Conservation (phyloP, 2,329 filamentous ascomycete species). For the Penicillium sp. region DNA sequence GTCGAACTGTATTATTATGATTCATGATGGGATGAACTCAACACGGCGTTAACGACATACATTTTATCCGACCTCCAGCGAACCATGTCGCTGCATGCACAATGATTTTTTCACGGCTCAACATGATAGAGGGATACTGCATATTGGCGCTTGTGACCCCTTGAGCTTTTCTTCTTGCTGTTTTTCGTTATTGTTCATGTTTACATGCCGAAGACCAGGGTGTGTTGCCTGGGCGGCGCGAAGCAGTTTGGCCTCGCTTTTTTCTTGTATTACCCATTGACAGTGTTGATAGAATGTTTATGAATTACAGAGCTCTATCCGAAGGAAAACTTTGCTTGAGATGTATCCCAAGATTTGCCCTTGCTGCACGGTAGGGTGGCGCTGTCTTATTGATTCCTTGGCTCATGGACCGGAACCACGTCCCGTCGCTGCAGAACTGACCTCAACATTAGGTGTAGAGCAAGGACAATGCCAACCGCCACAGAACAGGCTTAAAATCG, state of each 20-base stretch:
- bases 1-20: slow-evolving; percentile 23
- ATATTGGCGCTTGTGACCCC: slow-evolving; percentile 17
- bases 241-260: neutral
- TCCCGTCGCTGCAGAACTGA: neutral
- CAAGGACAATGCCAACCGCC: neutral
- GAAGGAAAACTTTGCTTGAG: neutral
- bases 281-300: slow-evolving; percentile 2
- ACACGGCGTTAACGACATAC: slow-evolving; percentile 21
- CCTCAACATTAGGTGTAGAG: neutral
- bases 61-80: slow-evolving; percentile 3
- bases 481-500: neutral
- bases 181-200: slow-evolving; percentile 8
- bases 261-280: slow-evolving; percentile 3
- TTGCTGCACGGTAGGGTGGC: neutral
- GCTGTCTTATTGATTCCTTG: neutral
- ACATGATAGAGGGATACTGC: slow-evolving; percentile 13
- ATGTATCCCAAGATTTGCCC: neutral
- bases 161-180: slow-evolving; percentile 3
- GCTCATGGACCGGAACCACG: neutral
- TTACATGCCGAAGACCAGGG: slow-evolving; percentile 2
- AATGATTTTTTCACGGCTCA: slow-evolving; percentile 10
- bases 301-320: slow-evolving; percentile 1
- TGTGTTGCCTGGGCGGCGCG: neutral
- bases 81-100: slow-evolving; percentile 8
- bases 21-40: slow-evolving; percentile 21